Conservation (phyloP, 1,284 basidiomycete genomes). For the Rhodotorula sp. region DNA sequence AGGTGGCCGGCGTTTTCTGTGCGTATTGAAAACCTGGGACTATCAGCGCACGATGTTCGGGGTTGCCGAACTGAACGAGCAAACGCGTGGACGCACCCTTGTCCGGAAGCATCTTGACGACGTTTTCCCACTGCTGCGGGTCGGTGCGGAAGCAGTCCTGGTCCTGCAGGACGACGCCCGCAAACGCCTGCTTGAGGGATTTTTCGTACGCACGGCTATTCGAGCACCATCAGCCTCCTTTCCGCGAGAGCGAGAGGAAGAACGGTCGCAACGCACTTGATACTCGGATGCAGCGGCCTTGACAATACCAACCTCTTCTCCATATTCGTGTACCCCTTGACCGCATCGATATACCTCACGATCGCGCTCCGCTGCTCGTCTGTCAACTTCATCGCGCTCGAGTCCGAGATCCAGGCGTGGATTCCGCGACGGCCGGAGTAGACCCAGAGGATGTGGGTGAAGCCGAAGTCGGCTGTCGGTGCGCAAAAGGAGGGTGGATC, state of each 20-base stretch:
- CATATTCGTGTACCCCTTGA: slow-evolving; percentile 78
- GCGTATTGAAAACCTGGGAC: not conserved
- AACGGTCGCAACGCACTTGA: slow-evolving; percentile 58
- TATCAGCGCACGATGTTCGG: not conserved
- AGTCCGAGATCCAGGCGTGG: slow-evolving; percentile 95
- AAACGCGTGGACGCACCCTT: slow-evolving; percentile 47
- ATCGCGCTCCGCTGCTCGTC: slow-evolving; percentile 87
- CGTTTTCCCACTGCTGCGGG: slow-evolving; percentile 67
- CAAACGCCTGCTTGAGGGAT: slow-evolving; percentile 61
- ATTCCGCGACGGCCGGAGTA: slow-evolving; percentile 98
- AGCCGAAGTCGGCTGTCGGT: slow-evolving; percentile 55
- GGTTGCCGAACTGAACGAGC: not conserved
- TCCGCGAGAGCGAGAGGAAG: not conserved
- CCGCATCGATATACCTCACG: slow-evolving; percentile 81
- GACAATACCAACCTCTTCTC: slow-evolving; percentile 76
- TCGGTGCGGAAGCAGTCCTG: slow-evolving; percentile 75
- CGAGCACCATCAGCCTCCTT: not conserved
- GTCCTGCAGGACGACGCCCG: slow-evolving; percentile 70
- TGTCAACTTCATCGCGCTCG: slow-evolving; percentile 78
- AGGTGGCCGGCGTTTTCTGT: slow-evolving; percentile 50
- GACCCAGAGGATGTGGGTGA: slow-evolving; percentile 81
- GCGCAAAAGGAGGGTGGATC: too few species aligned
- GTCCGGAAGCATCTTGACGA: slow-evolving; percentile 76
- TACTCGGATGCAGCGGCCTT: slow-evolving; percentile 63
- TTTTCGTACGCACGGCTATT: slow-evolving; percentile 51